A percentile compares a stretch with the other conserved stretches of the same genome.
phyloP scores from a whole-genome alignment of 2,329 filamentous ascomycete species.

The Ceratocystis diversiconidia region DNA sequence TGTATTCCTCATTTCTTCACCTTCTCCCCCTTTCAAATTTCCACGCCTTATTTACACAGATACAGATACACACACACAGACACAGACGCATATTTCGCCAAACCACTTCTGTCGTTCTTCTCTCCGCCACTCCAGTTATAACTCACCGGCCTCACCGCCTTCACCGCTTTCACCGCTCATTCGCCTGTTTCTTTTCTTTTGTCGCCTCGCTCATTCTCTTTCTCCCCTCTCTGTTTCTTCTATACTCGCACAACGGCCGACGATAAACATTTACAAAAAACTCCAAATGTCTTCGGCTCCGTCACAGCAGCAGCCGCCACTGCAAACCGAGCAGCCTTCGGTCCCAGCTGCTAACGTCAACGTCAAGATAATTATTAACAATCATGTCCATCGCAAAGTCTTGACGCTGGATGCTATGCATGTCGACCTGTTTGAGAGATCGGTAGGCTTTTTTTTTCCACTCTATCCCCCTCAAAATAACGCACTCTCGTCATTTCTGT shows the following conservation, averaged over 20 bases:
- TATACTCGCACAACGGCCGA: too few relatives aligned
- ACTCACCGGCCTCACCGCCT: not conserved
- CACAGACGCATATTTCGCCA: not conserved
- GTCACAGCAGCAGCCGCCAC: too few relatives aligned
- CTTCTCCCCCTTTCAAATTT: constrained; percentile 9
- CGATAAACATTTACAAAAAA: too few relatives aligned
- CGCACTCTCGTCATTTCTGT: not conserved
- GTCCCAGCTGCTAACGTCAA: not conserved
- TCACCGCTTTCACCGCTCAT: not conserved
- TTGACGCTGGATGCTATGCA: constrained; percentile 25
- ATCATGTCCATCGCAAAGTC: not conserved
- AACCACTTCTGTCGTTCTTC: constrained; percentile 6
- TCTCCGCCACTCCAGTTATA: constrained; percentile 15
- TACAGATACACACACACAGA: not conserved
- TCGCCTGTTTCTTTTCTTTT: not conserved
- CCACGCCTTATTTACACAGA: not conserved
- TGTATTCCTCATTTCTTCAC: constrained; percentile 14
- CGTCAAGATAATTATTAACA: constrained; percentile 4
- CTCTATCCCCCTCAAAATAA: not conserved
- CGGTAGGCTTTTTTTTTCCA: constrained; percentile 47
- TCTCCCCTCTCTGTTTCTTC: too few relatives aligned
- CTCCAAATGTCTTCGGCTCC: too few relatives aligned
- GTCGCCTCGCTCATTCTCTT: not conserved
- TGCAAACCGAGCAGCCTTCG: not conserved
- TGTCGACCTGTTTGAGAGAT: constrained; percentile 58